Evolutionary conservation across 2,329 filamentous ascomycete species (phyloP).

Genomic region (Pezicula radicicola): DNA sequence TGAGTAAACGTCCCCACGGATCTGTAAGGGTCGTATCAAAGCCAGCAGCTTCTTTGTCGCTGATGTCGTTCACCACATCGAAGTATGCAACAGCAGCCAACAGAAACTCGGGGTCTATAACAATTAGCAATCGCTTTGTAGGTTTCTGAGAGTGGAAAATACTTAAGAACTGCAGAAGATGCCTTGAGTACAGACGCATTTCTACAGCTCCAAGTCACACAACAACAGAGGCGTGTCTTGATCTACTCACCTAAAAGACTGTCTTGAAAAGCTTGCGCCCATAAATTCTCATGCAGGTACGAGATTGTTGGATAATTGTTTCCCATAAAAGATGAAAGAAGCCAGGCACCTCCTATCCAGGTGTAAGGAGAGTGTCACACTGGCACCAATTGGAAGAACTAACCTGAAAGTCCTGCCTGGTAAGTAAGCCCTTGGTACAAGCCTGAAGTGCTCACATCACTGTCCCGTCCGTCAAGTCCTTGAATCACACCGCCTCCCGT

Average conservation of each 20-base stretch:
- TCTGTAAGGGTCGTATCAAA: slow-evolving; percentile 38
- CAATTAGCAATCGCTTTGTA: too few relatives aligned
- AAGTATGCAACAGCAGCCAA: slow-evolving; percentile 27
- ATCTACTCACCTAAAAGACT: slow-evolving; percentile 23
- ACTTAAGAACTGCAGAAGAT: too few relatives aligned
- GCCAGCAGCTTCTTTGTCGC: slow-evolving; percentile 31
- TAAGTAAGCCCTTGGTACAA: slow-evolving; percentile 44
- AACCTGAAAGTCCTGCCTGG: slow-evolving; percentile 40
- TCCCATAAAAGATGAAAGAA: slow-evolving; percentile 40
- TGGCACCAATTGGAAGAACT: neutral
- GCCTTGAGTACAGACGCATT: too few relatives aligned
- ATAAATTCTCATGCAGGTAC: slow-evolving; percentile 34
- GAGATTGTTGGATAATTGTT: slow-evolving; percentile 44
- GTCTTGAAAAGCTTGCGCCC: slow-evolving; percentile 35
- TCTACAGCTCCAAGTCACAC: too few relatives aligned
- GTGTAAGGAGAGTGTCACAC: neutral
- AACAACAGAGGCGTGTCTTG: too few relatives aligned
- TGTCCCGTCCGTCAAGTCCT: slow-evolving; percentile 40
- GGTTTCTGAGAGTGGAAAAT: too few relatives aligned
- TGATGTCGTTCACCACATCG: slow-evolving; percentile 29
- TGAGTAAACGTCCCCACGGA: slow-evolving; percentile 36
- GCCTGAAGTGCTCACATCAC: slow-evolving; percentile 34
- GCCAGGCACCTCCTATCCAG: slow-evolving; percentile 33
- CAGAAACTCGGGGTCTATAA: slow-evolving; percentile 28
- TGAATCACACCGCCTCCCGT: slow-evolving; percentile 34